phyloP scores from a whole-genome alignment of 177 flowering plant species.

The Telopea speciosissima region DNA sequence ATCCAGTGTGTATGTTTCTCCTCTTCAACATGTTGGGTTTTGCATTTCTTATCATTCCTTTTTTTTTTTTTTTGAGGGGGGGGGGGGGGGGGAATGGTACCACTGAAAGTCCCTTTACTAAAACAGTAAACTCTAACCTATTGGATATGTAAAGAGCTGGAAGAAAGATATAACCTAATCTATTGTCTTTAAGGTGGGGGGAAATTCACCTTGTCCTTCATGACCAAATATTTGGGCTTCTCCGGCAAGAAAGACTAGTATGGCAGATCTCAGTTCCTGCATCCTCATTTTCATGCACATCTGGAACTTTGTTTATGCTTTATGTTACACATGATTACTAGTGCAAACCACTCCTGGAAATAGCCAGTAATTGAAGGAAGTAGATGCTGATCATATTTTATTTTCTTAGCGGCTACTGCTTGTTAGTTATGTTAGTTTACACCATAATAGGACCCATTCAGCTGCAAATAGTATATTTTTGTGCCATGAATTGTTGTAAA shows the following conservation, averaged over 20 bases:
- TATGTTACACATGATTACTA: neutral
- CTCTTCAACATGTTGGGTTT: no score
- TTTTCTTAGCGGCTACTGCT: no score
- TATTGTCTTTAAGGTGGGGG: neutral
- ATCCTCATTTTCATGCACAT: neutral
- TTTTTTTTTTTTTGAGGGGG: no score
- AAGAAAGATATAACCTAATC: neutral
- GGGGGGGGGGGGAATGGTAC: neutral
- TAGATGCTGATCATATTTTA: neutral
- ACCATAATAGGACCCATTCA: no score
- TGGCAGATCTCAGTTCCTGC: neutral
- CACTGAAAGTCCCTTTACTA: neutral
- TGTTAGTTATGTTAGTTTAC: neutral
- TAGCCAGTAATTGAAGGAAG: neutral
- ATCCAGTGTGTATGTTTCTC: no score
- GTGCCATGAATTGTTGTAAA: neutral
- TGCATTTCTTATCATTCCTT: no score
- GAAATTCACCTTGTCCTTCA: no score
- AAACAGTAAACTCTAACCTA: neutral
- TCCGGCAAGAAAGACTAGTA: neutral
- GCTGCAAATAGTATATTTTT: neutral
- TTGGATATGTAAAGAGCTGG: neutral
- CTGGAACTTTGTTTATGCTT: neutral
- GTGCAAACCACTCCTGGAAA: neutral
- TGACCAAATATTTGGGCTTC: neutral